Evolutionary conservation across 75 land plant species (phyloP).

Genomic region (Pinus taeda): DNA sequence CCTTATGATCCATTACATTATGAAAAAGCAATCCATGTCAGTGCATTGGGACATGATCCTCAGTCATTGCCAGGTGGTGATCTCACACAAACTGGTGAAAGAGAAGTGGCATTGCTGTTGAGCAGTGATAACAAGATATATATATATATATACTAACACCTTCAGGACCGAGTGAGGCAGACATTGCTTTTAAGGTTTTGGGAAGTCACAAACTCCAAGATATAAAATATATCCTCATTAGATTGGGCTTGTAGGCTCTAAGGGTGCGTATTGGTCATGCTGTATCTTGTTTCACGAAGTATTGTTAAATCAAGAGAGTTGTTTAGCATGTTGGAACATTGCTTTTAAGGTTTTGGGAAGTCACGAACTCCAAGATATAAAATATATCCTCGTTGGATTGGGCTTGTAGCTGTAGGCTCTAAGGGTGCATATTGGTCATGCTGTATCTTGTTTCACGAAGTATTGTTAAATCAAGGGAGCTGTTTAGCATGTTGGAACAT

Average conservation of each 20-base stretch:
- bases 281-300: slow-evolving; percentile 25
- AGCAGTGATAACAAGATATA: too few species aligned
- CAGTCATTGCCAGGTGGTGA: slow-evolving; percentile 36
- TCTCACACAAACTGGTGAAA: slow-evolving; percentile 21
- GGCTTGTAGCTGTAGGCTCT: slow-evolving; percentile 55
- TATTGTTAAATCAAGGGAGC: slow-evolving; percentile 27
- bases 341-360: slow-evolving; percentile 21
- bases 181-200: too few species aligned
- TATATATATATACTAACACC: too few species aligned
- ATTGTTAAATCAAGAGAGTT: slow-evolving; percentile 32
- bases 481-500: slow-evolving; percentile 24
- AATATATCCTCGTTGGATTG: slow-evolving; percentile 34
- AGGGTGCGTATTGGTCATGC: slow-evolving; percentile 16
- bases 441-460: slow-evolving; percentile 26
- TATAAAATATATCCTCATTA: too few species aligned
- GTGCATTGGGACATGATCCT: slow-evolving; percentile 19
- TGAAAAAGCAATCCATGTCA: slow-evolving; percentile 20
- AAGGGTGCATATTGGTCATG: slow-evolving; percentile 31
- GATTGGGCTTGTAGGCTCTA: too few species aligned
- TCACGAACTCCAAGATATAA: slow-evolving; percentile 39
- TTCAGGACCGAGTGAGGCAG: too few species aligned
- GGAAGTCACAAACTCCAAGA: too few species aligned
- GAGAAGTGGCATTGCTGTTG: too few species aligned
- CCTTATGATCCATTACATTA: slow-evolving; percentile 18
- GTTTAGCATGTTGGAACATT: slow-evolving; percentile 19